Evolutionary conservation across 106 monocot species (phyloP).

Genomic region (Agapanthus africanus): DNA sequence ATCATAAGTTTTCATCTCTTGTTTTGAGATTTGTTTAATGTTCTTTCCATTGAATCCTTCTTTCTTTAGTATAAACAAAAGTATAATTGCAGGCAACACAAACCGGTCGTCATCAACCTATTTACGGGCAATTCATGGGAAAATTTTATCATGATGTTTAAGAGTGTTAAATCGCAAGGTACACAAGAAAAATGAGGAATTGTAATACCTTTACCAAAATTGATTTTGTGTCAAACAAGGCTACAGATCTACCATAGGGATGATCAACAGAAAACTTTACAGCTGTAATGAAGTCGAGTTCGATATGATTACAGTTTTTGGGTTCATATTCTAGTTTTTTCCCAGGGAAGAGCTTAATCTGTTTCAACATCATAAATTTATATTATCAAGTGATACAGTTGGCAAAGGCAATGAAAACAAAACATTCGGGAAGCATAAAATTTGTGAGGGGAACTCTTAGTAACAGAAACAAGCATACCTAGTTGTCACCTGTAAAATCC

Average conservation of each 20-base stretch:
- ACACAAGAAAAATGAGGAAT: neutral
- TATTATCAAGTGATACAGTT: no score
- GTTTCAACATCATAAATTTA: no score
- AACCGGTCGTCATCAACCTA: constrained; percentile 77
- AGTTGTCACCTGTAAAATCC: no score
- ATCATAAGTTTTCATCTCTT: neutral
- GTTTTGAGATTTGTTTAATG: neutral
- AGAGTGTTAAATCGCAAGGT: neutral
- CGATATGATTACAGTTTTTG: constrained; percentile 21
- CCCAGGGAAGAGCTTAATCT: constrained; percentile 74
- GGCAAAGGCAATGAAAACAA: no score
- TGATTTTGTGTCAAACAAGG: constrained; percentile 56
- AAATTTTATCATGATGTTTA: neutral
- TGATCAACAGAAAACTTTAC: constrained; percentile 52
- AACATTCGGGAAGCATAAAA: no score
- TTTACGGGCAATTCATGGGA: neutral
- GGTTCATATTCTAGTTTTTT: constrained; percentile 67
- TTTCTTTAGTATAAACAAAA: constrained; percentile 54
- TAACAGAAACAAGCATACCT: no score
- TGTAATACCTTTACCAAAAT: constrained; percentile 46
- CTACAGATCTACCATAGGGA: constrained; percentile 76
- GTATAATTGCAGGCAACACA: constrained; percentile 45
- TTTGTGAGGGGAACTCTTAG: no score
- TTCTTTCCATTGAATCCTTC: constrained; percentile 16
- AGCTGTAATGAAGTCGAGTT: constrained; percentile 41